Evolutionary conservation across 495 filamentous ascomycete species (phyloP), one percentile per base, ranked within the genome.

Genomic region (Aspergillus leporis): DNA sequence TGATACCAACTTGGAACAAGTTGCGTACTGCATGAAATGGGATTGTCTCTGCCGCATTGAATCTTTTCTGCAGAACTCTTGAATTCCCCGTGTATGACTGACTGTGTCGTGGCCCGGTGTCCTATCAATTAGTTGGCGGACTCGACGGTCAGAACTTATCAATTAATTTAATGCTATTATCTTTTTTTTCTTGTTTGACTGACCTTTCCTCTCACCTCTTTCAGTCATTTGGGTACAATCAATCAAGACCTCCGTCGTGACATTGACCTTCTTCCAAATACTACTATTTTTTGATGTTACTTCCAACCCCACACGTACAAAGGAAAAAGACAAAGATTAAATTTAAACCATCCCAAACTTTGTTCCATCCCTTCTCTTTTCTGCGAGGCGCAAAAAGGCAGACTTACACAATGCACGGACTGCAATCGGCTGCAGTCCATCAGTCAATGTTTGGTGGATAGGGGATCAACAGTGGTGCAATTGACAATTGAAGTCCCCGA

Each of bases 371-470:
- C 38, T 14, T 41, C 38, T 2, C n/a, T 41, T 41, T n/a, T n/a
- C 8, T 41, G 38, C 14, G 38, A n/a, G 38, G 38, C 3, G 16
- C n/a, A 6, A 41, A n/a, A 41, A 55, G 51, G 51, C 31, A 55
- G 57, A 56, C 50, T 57, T n/a, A 38, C 53, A 55, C 56, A 57
- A 60, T 57, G 56, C 58, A 51, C n/a, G 49, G 50, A 62, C 45
- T 41, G 55, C 32, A 55, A 41, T 40, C 41, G 46, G 53, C 61
- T 60, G 58, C 58, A 64, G 54, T 46, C 61, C 58, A 51, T 51
- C 49, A 48, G 23, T 54, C 57, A 36, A 41, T 31, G 47, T 40
- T 55, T 16, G 16, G 6, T n/a, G 38, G 6, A 14, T 16, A 16
- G 5, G 14, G 38, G 38, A 41, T 41, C 38, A 41, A 16, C 14